Evolutionary conservation across 164 flowering plant species (phyloP).

Genomic region (Malania oleifera): DNA sequence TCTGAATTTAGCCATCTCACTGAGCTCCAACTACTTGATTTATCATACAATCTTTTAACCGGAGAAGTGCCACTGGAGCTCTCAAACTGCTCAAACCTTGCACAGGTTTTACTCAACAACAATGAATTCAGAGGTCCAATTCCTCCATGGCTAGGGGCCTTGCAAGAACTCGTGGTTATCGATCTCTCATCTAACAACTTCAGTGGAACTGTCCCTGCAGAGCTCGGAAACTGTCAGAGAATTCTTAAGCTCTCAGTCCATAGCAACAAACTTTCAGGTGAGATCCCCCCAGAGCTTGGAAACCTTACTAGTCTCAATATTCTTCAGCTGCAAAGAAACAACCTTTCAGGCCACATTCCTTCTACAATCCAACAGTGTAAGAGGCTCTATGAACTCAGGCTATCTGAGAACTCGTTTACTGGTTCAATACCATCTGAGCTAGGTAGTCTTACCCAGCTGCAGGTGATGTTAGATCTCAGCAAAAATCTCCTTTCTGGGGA

Average conservation of each 20-base stretch:
- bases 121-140: slow-evolving; percentile 51
- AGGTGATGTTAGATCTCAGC: slow-evolving; percentile 75
- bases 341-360: slow-evolving; percentile 73
- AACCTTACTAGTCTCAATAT: slow-evolving; percentile 67
- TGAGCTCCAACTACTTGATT: slow-evolving; percentile 64
- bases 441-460: slow-evolving; percentile 65
- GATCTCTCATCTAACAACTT: slow-evolving; percentile 73
- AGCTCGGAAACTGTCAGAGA: slow-evolving; percentile 61
- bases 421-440: slow-evolving; percentile 71
- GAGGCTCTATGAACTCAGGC: slow-evolving; percentile 75
- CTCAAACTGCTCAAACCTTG: slow-evolving; percentile 44
- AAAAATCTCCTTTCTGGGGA: slow-evolving; percentile 53
- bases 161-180: slow-evolving; percentile 66
- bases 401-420: slow-evolving; percentile 54
- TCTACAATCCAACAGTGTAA: slow-evolving; percentile 52
- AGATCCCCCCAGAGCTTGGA: slow-evolving; percentile 70
- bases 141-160: slow-evolving; percentile 66
- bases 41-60: slow-evolving; percentile 61
- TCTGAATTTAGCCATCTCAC: slow-evolving; percentile 48
- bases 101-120: slow-evolving; percentile 51
- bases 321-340: slow-evolving; percentile 63
- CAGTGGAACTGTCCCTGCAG: slow-evolving; percentile 54
- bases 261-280: slow-evolving; percentile 60
- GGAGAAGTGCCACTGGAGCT: slow-evolving; percentile 46
- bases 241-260: slow-evolving; percentile 69